Percentiles rank a stretch among this genome's conserved stretches.
phyloP scores from a whole-genome alignment of 305 asterid genomes.

The Ilex paraguariensis region DNA sequence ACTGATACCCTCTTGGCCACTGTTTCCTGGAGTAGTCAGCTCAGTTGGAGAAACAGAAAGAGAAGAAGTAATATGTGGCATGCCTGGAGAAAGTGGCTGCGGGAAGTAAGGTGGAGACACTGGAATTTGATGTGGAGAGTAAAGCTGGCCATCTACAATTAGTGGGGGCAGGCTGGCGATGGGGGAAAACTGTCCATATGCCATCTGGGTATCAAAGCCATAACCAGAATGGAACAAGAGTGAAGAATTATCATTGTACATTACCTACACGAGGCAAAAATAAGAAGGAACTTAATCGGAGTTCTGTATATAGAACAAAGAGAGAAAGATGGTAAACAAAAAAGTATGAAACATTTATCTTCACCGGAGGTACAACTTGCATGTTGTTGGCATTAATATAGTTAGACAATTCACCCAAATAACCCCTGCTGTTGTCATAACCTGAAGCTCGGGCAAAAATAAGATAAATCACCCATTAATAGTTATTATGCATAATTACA shows the following conservation, averaged over 20 bases:
- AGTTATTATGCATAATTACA: too few species aligned
- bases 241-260: constrained; percentile 86
- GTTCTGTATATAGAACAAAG: constrained; percentile 1
- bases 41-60: constrained; percentile 73
- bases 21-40: constrained; percentile 56
- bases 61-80: constrained; percentile 65
- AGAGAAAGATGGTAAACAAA: too few species aligned
- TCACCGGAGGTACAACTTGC: constrained; percentile 82
- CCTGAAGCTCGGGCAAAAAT: constrained; percentile 35
- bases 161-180: constrained; percentile 84
- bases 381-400: constrained; percentile 76
- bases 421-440: constrained; percentile 66
- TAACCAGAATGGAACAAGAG: constrained; percentile 72
- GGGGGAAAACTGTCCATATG: constrained; percentile 92
- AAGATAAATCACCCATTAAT: too few species aligned
- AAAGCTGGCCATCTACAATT: constrained; percentile 94
- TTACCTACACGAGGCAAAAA: constrained; percentile 51
- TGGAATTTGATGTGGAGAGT: constrained; percentile 85
- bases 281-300: constrained; percentile 13
- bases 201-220: constrained; percentile 91
- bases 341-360: constrained; percentile 11
- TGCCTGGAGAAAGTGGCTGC: constrained; percentile 82
- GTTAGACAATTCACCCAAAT: constrained; percentile 80
- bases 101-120: constrained; percentile 69
- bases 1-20: constrained; percentile 64